These are phyloP conservation scores for Globisporangium sylvaticum DNA, from an alignment of 352 stramenopile species.

Conservation along the genomic window DNA sequence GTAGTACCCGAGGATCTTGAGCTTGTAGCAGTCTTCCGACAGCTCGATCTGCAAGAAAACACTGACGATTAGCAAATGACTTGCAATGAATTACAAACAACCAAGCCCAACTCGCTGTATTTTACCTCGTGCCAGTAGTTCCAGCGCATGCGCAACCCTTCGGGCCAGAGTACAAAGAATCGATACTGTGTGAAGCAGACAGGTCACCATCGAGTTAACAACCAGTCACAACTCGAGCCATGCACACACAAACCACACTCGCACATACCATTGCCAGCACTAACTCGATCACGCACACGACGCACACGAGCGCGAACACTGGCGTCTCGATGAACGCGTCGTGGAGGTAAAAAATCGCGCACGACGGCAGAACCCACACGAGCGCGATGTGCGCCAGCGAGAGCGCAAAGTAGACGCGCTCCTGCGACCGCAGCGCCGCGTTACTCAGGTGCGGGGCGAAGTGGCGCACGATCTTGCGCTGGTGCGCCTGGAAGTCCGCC, in stretches of 20 bases:
- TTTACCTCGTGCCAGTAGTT: conserved; percentile 69
- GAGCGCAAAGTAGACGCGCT: conserved; percentile 53
- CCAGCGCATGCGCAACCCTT: conserved; percentile 63
- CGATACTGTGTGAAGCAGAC: conserved; percentile 40
- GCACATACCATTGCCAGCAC: conserved; percentile 42
- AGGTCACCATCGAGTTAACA: neutral
- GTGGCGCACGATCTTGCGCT: conserved; percentile 66
- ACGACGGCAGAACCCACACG: conserved; percentile 51
- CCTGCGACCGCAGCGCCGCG: conserved; percentile 40
- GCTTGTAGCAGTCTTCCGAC: conserved; percentile 60
- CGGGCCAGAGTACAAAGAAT: conserved; percentile 65
- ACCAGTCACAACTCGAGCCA: neutral
- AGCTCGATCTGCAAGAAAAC: conserved; percentile 50
- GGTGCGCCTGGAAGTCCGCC: conserved; percentile 43
- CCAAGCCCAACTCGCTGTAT: neutral
- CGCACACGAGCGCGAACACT: conserved; percentile 52
- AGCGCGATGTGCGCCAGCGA: conserved; percentile 45
- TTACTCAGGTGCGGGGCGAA: conserved; percentile 70
- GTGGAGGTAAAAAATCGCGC: conserved; percentile 41
- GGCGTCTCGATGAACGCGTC: conserved; percentile 56
- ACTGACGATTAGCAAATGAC: neutral
- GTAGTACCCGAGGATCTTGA: conserved; percentile 85
- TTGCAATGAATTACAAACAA: neutral
- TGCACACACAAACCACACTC: neutral
- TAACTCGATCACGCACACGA: conserved; percentile 49